phyloP scores from a whole-genome alignment of 1,139 yeast genomes.

The Saccharomyces hybrid region DNA sequence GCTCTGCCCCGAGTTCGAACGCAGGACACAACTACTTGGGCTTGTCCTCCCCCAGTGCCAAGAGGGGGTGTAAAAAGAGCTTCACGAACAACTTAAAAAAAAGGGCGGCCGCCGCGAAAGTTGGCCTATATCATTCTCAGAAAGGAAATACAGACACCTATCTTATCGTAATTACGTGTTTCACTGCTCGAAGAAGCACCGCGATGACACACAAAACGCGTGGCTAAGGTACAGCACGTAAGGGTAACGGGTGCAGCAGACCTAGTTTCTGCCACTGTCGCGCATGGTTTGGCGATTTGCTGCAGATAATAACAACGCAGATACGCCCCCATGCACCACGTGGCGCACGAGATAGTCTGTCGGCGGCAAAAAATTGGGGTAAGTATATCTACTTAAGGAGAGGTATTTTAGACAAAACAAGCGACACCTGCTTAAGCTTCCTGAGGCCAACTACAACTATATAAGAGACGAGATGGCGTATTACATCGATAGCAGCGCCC shows the following conservation, averaged over 20 bases:
- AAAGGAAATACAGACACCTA: too few relatives aligned
- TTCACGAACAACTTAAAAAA: too few relatives aligned
- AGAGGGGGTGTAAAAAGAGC: background rate
- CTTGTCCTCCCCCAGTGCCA: background rate
- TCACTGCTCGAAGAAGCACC: background rate
- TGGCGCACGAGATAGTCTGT: background rate
- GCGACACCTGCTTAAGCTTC: too few relatives aligned
- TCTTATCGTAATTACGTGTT: too few relatives aligned
- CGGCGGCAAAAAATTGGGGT: constrained; percentile 1
- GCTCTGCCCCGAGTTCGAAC: background rate
- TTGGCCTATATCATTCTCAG: too few relatives aligned
- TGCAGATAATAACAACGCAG: background rate
- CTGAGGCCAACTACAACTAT: too few relatives aligned
- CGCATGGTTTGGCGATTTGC: background rate
- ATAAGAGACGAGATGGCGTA: too few relatives aligned
- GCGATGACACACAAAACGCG: background rate
- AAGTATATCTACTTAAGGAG: background rate
- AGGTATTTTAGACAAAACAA: background rate
- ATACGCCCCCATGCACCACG: background rate
- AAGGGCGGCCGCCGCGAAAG: too few relatives aligned
- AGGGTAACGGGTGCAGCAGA: background rate
- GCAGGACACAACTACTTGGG: background rate
- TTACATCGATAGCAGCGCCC: too few relatives aligned
- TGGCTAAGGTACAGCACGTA: background rate
- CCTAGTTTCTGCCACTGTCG: background rate